A percentile compares a stretch with the other conserved stretches of the same genome.
Conservation (phyloP, 2,329 filamentous ascomycete species). For the Exophiala sp. region DNA sequence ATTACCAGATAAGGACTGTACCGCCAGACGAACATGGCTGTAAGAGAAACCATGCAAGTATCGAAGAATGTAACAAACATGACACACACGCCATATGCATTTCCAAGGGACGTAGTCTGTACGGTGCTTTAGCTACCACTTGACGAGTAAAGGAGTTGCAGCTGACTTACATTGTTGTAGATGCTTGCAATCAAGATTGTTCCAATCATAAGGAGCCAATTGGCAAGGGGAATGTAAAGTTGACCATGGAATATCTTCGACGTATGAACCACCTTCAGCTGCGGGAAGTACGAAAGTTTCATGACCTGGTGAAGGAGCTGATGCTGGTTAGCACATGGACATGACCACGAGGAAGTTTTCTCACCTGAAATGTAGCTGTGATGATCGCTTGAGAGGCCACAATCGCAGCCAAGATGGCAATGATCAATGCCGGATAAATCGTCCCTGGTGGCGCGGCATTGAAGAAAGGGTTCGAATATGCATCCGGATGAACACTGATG, state of each 20-base stretch:
- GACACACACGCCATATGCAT: slow-evolving; percentile 76
- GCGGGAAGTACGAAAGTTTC: slow-evolving; percentile 70
- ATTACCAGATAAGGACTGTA: slow-evolving; percentile 56
- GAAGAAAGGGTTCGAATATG: slow-evolving; percentile 72
- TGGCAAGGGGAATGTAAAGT: slow-evolving; percentile 70
- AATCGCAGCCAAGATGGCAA: slow-evolving; percentile 67
- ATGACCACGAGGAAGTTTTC: not conserved
- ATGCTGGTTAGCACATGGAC: not conserved
- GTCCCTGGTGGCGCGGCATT: slow-evolving; percentile 64
- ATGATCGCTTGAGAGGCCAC: slow-evolving; percentile 78
- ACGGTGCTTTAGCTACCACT: not conserved
- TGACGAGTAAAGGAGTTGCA: not conserved
- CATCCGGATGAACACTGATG: slow-evolving; percentile 58
- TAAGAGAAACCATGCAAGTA: slow-evolving; percentile 69
- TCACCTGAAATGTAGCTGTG: slow-evolving; percentile 67
- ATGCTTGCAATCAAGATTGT: slow-evolving; percentile 70
- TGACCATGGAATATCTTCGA: slow-evolving; percentile 69
- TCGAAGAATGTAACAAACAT: slow-evolving; percentile 62
- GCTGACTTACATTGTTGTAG: slow-evolving; percentile 57
- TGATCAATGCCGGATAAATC: slow-evolving; percentile 64
- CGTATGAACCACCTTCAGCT: slow-evolving; percentile 70
- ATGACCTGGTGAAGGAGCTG: slow-evolving; percentile 66
- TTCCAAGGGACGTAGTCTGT: slow-evolving; percentile 59
- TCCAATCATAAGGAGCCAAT: slow-evolving; percentile 74
- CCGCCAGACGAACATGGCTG: slow-evolving; percentile 70